Base-by-base conservation (phyloP, 202 grass and related monocot species). In the Digitaria exilis region DNA sequence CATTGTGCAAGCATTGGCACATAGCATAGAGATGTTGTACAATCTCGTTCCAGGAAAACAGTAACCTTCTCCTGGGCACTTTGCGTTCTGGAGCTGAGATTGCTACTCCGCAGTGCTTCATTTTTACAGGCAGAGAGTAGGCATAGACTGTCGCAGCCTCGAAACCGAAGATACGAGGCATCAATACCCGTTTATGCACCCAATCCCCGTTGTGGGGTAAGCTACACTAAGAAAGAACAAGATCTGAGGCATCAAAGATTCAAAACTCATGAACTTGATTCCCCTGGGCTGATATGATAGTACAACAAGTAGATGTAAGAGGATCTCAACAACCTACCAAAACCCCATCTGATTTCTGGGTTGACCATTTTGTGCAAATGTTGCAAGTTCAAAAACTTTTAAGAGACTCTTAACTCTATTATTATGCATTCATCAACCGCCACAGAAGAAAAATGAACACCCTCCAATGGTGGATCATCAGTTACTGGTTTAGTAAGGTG, bases 351-450 rank as follows among this genome's bases (percentile, higher is more conserved):
- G 18, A 17, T 26, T 51, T 59, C 19, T 43, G 39, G 18, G 46
- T 41, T 71, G 37, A 87, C 29, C 9, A 65, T 56, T 41, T 61
- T 76, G 43, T 46, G 58, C 37, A 72, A 77, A 13, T 66, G 66
- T 37, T 72, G 45, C 41, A 88, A 69, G 76, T 76, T 66, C 21
- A 89, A 30, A 76, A 76, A 71, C 41, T 57, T 63, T 9, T 9
- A 65, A 29, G 41, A 64, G 48, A 49, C 31, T 31, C 72, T 39
- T 49, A 30, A 66, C 64, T 82, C n/a, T 48, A 63, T 86, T 89
- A 89, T 78, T 86, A 73, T 89, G 65, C 71, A 75, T 26, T 64
- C 74, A 72, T 24, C 55, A 59, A 50, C 31, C 18, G 52, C 73
- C 42, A 54, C 50, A 3, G 9, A 71, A 74, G 22, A 79, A 86